Conservation (phyloP, 1,284 basidiomycete species). For the Ganoderma resinaceum region DNA sequence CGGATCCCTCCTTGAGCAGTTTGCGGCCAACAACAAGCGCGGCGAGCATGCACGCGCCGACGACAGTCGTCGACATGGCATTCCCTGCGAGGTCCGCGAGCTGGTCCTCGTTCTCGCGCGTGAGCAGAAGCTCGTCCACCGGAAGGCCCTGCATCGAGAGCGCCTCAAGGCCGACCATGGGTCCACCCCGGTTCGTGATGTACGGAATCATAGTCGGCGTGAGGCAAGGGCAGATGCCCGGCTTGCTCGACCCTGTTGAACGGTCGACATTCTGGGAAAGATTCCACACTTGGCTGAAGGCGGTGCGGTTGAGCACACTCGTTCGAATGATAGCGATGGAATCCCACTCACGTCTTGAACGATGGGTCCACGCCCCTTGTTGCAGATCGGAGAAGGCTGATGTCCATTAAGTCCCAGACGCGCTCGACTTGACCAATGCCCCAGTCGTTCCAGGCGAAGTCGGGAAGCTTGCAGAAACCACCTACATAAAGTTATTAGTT, state of each 20-base stretch:
- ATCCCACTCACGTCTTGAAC: conserved; percentile 78
- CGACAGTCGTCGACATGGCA: conserved; percentile 97
- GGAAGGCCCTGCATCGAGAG: conserved; percentile 94
- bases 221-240: conserved; percentile 90
- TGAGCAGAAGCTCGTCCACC: conserved; percentile 89
- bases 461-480: conserved; percentile 86
- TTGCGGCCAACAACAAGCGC: conserved; percentile 76
- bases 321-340: background rate
- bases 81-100: conserved; percentile 95
- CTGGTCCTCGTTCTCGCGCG: conserved; percentile 93
- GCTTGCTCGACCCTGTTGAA: conserved; percentile 80
- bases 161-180: conserved; percentile 93
- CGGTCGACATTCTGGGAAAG: conserved; percentile 97
- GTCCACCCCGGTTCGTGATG: conserved; percentile 95
- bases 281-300: conserved; percentile 87
- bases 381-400: conserved; percentile 84
- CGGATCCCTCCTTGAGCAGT: conserved; percentile 69
- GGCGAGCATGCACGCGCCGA: conserved; percentile 89
- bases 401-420: conserved; percentile 95
- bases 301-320: background rate
- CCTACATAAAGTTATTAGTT: conserved; percentile 47
- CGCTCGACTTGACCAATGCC: conserved; percentile 90
- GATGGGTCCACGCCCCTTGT: conserved; percentile 83
- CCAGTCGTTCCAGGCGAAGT: conserved; percentile 97
- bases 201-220: conserved; percentile 98